Conservation (phyloP, 768 basidiomycete species). For the Podaxis mareebaensis region DNA sequence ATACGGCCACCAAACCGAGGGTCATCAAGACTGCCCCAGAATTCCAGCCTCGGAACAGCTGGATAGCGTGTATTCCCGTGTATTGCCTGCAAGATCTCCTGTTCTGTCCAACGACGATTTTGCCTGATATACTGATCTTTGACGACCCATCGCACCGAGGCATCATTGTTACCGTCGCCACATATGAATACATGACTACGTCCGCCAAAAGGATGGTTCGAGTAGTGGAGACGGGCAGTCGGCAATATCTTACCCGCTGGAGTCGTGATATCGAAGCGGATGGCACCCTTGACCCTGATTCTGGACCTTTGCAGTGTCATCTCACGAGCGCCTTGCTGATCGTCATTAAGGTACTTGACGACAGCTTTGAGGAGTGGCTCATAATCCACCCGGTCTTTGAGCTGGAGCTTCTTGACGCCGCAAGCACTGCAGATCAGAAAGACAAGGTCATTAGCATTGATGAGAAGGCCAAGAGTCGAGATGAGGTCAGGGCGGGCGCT, state of each 20-base stretch:
- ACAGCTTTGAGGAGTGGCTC: background rate
- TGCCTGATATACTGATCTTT: slow-evolving; percentile 1
- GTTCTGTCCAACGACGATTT: background rate
- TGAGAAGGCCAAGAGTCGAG: background rate
- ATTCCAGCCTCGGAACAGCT: background rate
- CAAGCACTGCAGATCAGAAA: background rate
- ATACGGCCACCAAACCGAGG: background rate
- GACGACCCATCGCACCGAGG: background rate
- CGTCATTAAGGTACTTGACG: background rate
- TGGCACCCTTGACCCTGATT: too few relatives aligned
- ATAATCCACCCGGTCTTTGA: background rate
- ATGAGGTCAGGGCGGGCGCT: background rate
- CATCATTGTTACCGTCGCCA: background rate
- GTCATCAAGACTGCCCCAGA: background rate
- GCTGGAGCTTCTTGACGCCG: background rate
- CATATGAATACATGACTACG: background rate
- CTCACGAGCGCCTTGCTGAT: background rate
- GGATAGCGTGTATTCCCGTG: background rate
- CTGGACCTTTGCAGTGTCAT: background rate
- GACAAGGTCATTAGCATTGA: background rate
- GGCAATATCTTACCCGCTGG: too few relatives aligned
- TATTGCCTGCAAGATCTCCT: background rate
- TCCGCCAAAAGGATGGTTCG: background rate
- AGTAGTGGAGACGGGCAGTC: background rate
- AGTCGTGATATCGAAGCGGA: too few relatives aligned